A percentile compares a stretch with the other conserved stretches of the same genome.
These are phyloP conservation scores for Phaeolepiota aurea DNA, from an alignment of 768 basidiomycete species.

Conservation along the genomic window DNA sequence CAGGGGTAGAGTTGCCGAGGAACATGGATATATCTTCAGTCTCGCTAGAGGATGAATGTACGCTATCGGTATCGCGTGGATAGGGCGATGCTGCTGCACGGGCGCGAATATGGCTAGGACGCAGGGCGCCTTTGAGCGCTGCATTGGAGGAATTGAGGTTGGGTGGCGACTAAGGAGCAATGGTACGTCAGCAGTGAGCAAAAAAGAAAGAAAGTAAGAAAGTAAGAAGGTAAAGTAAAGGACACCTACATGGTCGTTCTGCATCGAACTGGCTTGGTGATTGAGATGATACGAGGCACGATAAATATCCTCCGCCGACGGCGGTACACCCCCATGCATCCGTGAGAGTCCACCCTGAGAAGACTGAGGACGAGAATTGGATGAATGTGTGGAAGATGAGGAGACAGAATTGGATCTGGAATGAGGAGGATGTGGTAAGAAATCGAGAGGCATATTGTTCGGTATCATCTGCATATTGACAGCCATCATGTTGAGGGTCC, in stretches of 20 bases:
- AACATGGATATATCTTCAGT: slow-evolving; percentile 84
- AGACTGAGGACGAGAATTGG: slow-evolving; percentile 70
- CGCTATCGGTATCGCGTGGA: slow-evolving; percentile 77
- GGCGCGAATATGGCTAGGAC: slow-evolving; percentile 70
- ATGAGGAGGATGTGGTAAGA: slow-evolving; percentile 56
- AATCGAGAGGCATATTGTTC: slow-evolving; percentile 61
- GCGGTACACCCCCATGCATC: slow-evolving; percentile 40
- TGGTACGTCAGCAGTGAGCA: slow-evolving; percentile 12
- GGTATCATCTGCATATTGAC: slow-evolving; percentile 71
- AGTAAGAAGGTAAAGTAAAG: slow-evolving; percentile 7
- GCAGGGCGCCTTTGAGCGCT: slow-evolving; percentile 69
- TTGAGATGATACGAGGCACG: slow-evolving; percentile 52
- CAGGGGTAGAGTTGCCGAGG: slow-evolving; percentile 43
- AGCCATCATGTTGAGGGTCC: slow-evolving; percentile 48
- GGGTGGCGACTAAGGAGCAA: slow-evolving; percentile 55
- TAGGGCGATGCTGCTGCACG: slow-evolving; percentile 79
- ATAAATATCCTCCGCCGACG: slow-evolving; percentile 63
- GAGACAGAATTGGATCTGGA: slow-evolving; percentile 76
- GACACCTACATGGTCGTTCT: slow-evolving; percentile 35
- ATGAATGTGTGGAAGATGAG: slow-evolving; percentile 65
- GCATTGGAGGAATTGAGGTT: slow-evolving; percentile 70
- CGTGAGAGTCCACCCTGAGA: slow-evolving; percentile 57
- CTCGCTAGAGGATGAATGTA: slow-evolving; percentile 83
- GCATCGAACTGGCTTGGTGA: slow-evolving; percentile 31
- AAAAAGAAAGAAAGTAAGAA: slow-evolving; percentile 8